These are phyloP conservation scores for Diplodia seriata DNA, from an alignment of 2,329 filamentous ascomycete genomes.

Conservation along the genomic window DNA sequence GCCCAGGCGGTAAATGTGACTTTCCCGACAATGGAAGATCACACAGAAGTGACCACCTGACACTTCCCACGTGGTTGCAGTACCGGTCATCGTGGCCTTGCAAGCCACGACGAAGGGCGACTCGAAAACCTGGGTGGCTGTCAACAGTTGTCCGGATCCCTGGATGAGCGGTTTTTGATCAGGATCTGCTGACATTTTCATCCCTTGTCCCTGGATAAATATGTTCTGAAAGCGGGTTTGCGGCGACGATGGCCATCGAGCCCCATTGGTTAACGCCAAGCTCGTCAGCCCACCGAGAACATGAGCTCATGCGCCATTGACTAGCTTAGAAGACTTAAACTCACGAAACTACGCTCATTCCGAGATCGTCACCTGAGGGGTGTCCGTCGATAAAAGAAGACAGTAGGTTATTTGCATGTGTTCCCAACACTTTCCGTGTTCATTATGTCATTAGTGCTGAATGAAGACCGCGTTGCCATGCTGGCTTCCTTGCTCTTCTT, in stretches of 20 bases:
- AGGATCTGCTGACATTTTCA: not conserved
- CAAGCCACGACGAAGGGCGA: no score
- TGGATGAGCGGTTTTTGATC: no score
- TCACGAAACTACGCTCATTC: no score
- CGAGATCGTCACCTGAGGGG: not conserved
- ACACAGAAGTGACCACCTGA: no score
- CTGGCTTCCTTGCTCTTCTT: not conserved
- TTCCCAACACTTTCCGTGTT: not conserved
- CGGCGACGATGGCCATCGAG: not conserved
- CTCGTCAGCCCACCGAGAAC: not conserved
- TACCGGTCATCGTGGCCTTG: no score
- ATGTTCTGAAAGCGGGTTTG: not conserved
- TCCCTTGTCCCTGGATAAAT: no score
- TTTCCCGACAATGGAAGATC: no score
- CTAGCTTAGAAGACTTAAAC: no score
- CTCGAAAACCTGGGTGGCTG: no score
- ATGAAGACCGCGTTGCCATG: not conserved
- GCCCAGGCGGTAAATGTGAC: no score
- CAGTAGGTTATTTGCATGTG: not conserved
- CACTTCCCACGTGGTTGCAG: no score
- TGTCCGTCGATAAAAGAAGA: not conserved
- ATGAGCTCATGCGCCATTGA: not conserved
- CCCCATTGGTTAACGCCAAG: not conserved
- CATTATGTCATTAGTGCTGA: not conserved
- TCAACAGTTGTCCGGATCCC: no score